A percentile compares a stretch with the other conserved stretches of the same genome.
phyloP scores from a whole-genome alignment of 176 grass and related monocot species.

The Oryza coarctata region DNA sequence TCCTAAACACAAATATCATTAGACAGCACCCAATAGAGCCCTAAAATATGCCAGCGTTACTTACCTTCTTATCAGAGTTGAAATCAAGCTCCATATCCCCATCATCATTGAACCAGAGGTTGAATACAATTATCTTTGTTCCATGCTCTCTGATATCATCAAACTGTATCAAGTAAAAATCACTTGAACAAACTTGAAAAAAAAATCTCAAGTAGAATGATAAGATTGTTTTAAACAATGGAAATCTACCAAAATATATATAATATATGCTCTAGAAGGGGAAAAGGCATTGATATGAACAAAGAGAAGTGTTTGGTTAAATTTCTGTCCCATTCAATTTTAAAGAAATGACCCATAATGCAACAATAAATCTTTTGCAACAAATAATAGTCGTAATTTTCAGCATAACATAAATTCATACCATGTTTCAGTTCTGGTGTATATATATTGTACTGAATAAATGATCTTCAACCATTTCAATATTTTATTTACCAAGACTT shows the following conservation, averaged over 20 bases:
- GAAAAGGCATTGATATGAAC: constrained; percentile 9
- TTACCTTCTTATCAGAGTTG: constrained; percentile 70
- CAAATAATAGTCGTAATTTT: not conserved
- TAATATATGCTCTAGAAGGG: constrained; percentile 3
- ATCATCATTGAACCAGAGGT: constrained; percentile 98
- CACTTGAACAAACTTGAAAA: constrained; percentile 18
- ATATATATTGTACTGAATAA: not conserved
- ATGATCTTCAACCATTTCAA: not conserved
- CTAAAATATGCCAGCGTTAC: constrained; percentile 23
- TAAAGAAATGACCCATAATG: constrained; percentile 7
- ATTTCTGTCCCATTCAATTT: not conserved
- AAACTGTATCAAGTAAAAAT: constrained; percentile 54
- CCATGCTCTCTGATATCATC: constrained; percentile 88
- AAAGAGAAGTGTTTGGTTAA: not conserved
- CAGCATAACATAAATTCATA: not conserved
- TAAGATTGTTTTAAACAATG: constrained; percentile 17
- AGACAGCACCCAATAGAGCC: constrained; percentile 16
- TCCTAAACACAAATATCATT: constrained; percentile 8
- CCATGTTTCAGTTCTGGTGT: not conserved
- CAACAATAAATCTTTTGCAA: constrained; percentile 8
- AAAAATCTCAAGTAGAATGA: constrained; percentile 1
- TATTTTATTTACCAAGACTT: constrained; percentile 22
- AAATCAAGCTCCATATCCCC: constrained; percentile 95
- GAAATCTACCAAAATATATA: constrained; percentile 10
- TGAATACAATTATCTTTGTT: constrained; percentile 90